These are phyloP conservation scores for Starmerella riodocensis DNA, from an alignment of 805 yeast genomes.

Conservation along the genomic window DNA sequence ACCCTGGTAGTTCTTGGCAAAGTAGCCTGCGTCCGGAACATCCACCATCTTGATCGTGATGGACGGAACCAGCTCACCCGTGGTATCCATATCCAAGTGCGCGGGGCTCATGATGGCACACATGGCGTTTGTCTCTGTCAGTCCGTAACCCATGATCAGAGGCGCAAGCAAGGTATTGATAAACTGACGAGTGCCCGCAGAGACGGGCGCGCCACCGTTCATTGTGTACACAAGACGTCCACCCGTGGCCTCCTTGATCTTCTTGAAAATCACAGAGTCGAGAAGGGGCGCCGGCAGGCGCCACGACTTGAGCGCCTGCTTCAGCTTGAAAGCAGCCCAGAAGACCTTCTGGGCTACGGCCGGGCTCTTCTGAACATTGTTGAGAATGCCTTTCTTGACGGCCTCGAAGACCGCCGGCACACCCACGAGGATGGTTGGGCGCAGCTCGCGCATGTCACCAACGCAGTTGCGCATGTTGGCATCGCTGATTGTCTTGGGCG, in stretches of 20 bases:
- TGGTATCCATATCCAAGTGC: conserved; percentile 57
- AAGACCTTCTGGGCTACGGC: conserved; percentile 60
- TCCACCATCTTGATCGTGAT: conserved; percentile 81
- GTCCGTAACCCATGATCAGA: conserved; percentile 87
- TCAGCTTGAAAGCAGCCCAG: conserved; percentile 77
- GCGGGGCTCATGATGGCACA: conserved; percentile 54
- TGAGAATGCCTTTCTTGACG: conserved; percentile 79
- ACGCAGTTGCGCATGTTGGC: conserved; percentile 68
- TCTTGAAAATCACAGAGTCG: conserved; percentile 68
- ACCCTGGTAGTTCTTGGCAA: conserved; percentile 83
- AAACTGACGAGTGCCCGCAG: conserved; percentile 69
- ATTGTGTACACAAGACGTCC: conserved; percentile 61
- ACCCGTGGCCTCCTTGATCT: conserved; percentile 88
- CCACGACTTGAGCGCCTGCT: conserved; percentile 46
- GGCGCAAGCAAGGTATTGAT: conserved; percentile 66
- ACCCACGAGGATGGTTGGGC: conserved; percentile 93
- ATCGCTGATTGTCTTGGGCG: conserved; percentile 80
- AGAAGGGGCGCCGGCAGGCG: conserved; percentile 67
- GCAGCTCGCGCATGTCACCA: conserved; percentile 75
- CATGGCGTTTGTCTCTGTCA: conserved; percentile 93
- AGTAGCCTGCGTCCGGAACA: conserved; percentile 82
- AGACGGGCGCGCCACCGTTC: conserved; percentile 89
- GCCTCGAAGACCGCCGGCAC: conserved; percentile 98
- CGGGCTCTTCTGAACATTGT: conserved; percentile 58
- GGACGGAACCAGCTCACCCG: conserved; percentile 73